These are phyloP conservation scores for Casuarina equisetifolia DNA, from an alignment of 306 rosid species.

Conservation along the genomic window DNA sequence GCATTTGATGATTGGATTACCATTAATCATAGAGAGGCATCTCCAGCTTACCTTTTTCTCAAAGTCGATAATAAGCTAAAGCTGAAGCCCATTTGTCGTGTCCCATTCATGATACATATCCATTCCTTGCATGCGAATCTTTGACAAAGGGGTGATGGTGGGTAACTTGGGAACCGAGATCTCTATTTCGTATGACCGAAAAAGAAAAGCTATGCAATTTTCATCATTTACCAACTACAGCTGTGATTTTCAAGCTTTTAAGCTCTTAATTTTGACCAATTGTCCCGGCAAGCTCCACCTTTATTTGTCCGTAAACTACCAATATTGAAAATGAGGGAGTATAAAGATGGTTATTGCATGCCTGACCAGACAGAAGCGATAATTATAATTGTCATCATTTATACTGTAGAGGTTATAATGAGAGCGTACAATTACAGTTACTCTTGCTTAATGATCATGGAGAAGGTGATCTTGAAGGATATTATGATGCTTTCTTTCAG, in stretches of 20 bases:
- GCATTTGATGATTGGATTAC: slow-evolving; percentile 48
- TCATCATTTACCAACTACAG: slow-evolving; percentile 40
- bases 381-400: slow-evolving; percentile 9
- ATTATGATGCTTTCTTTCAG: neutral
- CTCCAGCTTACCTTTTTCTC: slow-evolving; percentile 11
- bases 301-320: slow-evolving; percentile 9
- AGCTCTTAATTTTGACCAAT: slow-evolving; percentile 31
- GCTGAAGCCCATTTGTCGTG: slow-evolving; percentile 43
- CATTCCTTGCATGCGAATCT: slow-evolving; percentile 59
- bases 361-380: slow-evolving; percentile 4
- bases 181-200: slow-evolving; percentile 9
- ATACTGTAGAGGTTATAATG: neutral
- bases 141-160: slow-evolving; percentile 47
- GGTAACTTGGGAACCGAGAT: slow-evolving; percentile 36
- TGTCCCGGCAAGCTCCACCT: slow-evolving; percentile 20
- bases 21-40: slow-evolving; percentile 34
- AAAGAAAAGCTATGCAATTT: neutral
- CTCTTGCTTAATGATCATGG: neutral
- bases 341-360: slow-evolving; percentile 1
- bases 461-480: neutral
- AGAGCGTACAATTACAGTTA: neutral
- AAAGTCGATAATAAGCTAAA: slow-evolving; percentile 44
- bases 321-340: slow-evolving; percentile 4
- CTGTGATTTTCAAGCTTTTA: slow-evolving; percentile 32
- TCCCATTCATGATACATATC: slow-evolving; percentile 50